These are phyloP conservation scores for Penicillium malachiteum DNA, from an alignment of 495 filamentous ascomycete genomes.

Conservation along the genomic window DNA sequence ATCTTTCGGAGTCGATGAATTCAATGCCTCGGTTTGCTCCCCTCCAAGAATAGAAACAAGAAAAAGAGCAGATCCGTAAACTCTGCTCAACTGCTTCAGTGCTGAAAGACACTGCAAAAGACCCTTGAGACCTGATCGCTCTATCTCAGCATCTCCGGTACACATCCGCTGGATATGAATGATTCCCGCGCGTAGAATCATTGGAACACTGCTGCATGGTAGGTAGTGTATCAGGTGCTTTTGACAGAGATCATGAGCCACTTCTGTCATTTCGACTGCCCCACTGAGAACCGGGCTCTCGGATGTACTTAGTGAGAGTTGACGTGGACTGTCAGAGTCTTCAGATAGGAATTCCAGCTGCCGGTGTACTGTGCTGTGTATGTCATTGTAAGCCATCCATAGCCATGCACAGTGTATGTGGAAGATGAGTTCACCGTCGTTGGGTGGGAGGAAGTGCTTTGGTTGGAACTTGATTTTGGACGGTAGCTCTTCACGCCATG, in stretches of 20 bases:
- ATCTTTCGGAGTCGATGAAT: background rate
- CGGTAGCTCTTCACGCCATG: constrained; percentile 10
- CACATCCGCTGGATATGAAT: constrained; percentile 14
- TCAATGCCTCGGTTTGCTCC: background rate
- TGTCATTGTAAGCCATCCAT: constrained; percentile 7
- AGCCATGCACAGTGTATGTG: constrained; percentile 12
- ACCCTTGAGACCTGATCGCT: background rate
- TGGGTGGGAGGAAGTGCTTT: constrained; percentile 1
- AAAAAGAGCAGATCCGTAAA: constrained; percentile 10
- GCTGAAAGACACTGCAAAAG: constrained; percentile 6
- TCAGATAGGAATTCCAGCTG: constrained; percentile 13
- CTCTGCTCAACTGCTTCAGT: constrained; percentile 4
- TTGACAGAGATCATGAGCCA: constrained; percentile 7
- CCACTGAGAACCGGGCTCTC: background rate
- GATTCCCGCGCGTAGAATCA: constrained; percentile 11
- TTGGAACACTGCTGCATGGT: constrained; percentile 9
- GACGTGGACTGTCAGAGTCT: background rate
- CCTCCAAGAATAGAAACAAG: constrained; percentile 7
- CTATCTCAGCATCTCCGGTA: background rate
- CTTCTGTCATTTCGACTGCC: constrained; percentile 4
- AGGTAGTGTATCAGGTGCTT: constrained; percentile 11
- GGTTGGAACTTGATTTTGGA: constrained; percentile 1
- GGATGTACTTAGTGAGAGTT: background rate
- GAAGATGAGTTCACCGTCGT: constrained; percentile 4
- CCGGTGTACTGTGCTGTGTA: constrained; percentile 9